Evolutionary conservation across 2,329 filamentous ascomycete species (phyloP).

Genomic region (Seiridium cupressi): DNA sequence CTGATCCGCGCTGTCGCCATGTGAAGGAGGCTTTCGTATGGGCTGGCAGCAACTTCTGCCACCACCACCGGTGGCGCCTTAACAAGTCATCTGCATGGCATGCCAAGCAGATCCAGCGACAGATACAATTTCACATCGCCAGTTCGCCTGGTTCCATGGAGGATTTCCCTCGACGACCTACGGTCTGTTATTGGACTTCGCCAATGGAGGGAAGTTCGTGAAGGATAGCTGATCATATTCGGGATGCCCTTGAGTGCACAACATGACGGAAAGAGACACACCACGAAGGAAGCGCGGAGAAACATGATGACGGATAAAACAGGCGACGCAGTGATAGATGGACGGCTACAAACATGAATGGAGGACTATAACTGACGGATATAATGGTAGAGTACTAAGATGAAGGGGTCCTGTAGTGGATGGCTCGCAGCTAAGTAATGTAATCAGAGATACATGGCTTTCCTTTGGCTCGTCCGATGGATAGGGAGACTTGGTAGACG

Average conservation of each 20-base stretch:
- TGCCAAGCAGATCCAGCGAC: neutral
- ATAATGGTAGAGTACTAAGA: no score
- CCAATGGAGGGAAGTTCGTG: neutral
- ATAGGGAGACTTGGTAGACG: no score
- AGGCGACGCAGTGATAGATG: no score
- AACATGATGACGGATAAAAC: no score
- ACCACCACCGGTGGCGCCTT: conserved; percentile 10
- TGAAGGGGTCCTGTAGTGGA: no score
- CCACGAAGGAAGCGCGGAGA: no score
- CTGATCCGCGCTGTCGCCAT: conserved; percentile 15
- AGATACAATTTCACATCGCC: neutral
- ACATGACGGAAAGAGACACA: no score
- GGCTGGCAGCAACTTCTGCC: conserved; percentile 18
- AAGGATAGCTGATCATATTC: neutral
- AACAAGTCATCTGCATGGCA: conserved; percentile 5
- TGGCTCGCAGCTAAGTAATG: no score
- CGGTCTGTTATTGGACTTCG: neutral
- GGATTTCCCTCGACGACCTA: neutral
- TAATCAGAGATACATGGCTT: no score
- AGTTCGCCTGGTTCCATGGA: neutral
- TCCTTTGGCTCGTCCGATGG: no score
- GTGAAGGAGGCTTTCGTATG: conserved; percentile 13
- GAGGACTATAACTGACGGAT: no score
- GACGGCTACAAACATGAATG: no score
- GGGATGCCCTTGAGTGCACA: neutral